Evolutionary conservation across 2,329 filamentous ascomycete species (phyloP).

Genomic region (Aspergillus persii): DNA sequence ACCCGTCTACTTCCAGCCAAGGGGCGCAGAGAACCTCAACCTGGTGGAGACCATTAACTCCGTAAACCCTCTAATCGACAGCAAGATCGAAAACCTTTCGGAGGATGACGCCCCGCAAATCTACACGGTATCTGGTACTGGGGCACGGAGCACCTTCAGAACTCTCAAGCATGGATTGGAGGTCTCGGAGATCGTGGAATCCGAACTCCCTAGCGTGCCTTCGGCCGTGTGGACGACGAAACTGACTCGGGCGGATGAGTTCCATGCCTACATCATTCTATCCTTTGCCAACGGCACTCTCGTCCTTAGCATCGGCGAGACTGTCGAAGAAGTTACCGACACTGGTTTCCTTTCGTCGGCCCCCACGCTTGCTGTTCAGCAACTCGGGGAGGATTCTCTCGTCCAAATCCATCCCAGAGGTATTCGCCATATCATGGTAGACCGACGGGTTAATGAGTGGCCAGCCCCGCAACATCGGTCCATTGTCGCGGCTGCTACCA

Average conservation of each 20-base stretch:
- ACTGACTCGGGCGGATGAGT: slow-evolving; percentile 74
- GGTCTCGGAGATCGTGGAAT: slow-evolving; percentile 94
- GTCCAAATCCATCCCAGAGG: slow-evolving; percentile 96
- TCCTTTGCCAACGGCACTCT: slow-evolving; percentile 88
- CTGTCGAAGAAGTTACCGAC: slow-evolving; percentile 91
- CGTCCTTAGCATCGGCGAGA: slow-evolving; percentile 92
- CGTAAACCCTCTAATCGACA: slow-evolving; percentile 87
- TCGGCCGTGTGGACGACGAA: slow-evolving; percentile 96
- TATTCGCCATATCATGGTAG: slow-evolving; percentile 81
- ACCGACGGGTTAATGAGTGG: slow-evolving; percentile 85
- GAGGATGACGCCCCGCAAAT: slow-evolving; percentile 96
- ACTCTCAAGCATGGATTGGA: slow-evolving; percentile 90
- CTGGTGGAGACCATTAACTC: slow-evolving; percentile 82
- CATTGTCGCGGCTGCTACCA: slow-evolving; percentile 91
- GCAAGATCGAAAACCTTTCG: slow-evolving; percentile 85
- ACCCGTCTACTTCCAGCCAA: slow-evolving; percentile 81
- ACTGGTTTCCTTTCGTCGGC: slow-evolving; percentile 88
- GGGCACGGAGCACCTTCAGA: slow-evolving; percentile 84
- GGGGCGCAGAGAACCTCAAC: slow-evolving; percentile 76
- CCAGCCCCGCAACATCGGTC: slow-evolving; percentile 87
- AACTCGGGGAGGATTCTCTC: slow-evolving; percentile 87
- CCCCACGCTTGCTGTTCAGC: slow-evolving; percentile 86
- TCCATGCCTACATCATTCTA: slow-evolving; percentile 92
- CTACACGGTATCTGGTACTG: slow-evolving; percentile 85
- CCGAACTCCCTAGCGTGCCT: slow-evolving; percentile 82